Evolutionary conservation across 176 grass and related monocot genomes (phyloP).

Genomic region (Elymus sibiricus): DNA sequence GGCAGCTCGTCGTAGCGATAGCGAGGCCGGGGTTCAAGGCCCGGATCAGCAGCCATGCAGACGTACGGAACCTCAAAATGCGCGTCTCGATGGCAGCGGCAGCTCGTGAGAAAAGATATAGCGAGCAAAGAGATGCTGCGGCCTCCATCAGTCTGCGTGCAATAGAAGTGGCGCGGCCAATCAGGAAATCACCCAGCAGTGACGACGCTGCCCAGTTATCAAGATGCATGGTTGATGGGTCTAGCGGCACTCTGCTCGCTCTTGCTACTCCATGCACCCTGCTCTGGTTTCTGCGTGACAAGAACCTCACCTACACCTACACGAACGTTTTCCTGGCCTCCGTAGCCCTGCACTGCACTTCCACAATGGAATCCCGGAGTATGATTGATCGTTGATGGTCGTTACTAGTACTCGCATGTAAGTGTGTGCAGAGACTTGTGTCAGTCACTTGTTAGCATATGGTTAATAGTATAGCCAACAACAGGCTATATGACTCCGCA

Average conservation of each 20-base stretch:
- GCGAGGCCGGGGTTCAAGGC: neutral
- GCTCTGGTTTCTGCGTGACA: neutral
- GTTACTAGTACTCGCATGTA: neutral
- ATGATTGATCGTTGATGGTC: constrained; percentile 1
- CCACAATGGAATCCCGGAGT: neutral
- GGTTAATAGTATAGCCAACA: too few species aligned
- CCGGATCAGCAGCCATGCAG: neutral
- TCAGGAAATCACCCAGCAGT: neutral
- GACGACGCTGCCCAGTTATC: neutral
- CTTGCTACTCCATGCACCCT: neutral
- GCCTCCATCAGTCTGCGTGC: neutral
- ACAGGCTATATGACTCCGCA: too few species aligned
- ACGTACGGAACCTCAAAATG: constrained; percentile 34
- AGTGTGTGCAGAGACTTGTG: neutral
- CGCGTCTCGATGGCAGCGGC: constrained; percentile 25
- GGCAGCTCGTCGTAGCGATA: neutral
- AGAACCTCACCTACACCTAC: neutral
- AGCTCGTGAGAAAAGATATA: constrained; percentile 30
- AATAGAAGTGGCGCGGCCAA: neutral
- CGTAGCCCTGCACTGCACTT: neutral
- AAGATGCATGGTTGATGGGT: neutral
- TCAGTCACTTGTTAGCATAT: neutral
- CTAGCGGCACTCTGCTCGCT: neutral
- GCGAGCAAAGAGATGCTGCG: constrained; percentile 2
- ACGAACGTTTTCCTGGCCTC: neutral